Evolutionary conservation across 139 green algal species (phyloP), one percentile per base, ranked within the genome.

Genomic region (Klebsormidium nitens): DNA sequence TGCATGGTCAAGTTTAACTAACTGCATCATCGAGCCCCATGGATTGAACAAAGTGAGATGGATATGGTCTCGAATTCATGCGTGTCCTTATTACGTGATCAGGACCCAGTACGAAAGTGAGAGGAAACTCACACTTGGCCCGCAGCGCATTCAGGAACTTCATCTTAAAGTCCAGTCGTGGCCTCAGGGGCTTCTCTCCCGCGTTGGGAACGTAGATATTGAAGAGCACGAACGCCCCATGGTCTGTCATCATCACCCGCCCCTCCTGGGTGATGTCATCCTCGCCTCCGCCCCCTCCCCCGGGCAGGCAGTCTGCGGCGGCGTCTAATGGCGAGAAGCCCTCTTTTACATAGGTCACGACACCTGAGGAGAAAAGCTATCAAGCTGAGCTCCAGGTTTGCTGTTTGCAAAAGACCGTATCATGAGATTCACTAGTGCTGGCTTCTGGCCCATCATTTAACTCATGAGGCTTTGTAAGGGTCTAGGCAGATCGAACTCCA

Each of bases 161-260:
- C 36, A 83, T 62, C 52, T 83, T 83, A 42, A 67, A 66, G 2
- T 8, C n/a, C 26, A 77, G 61, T 14, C 70, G 49, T 0, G 63
- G 61, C 2, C 49, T 32, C 4, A 32, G 36, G 26, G 47, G 36
- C 5, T 3, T n/a, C 28, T 73, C 69, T 26, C 71, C 71, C 3
- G 64, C 71, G 28, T 76, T 78, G 23, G 78, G 78, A 34, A 72
- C 78, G 48, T 84, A 84, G 5, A 79, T 52, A 36, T 82, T 84
- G 59, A 82, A 70, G 8, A 84, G 50, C 4, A 82, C 50, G 47
- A 84, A 78, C 5, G 39, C 28, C 2, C 74, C 78, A n/a, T 79
- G 63, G 50, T 84, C 78, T 1, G 69, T 82, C 35, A 48, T 36
- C 35, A 84, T 36, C 61, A 77, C 66, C 17, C 78, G 38, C 4